Base-by-base conservation (phyloP, 805 yeast genomes). In the Wickerhamiella parazyma region DNA sequence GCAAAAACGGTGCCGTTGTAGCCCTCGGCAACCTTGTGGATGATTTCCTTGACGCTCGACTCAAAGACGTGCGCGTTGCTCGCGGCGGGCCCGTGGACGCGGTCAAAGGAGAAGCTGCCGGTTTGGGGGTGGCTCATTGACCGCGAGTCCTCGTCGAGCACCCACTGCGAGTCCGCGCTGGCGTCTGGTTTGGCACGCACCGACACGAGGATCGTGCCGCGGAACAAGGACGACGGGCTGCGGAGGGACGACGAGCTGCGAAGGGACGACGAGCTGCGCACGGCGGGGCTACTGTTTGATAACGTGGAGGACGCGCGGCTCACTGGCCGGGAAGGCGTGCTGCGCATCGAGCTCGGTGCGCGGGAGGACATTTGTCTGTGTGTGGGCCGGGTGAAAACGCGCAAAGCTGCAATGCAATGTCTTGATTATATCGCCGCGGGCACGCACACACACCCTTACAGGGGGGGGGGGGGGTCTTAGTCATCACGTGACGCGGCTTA, bases 1-100 rank as follows among this genome's bases (percentile, higher is more conserved):
- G 97, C 96, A 59, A 89, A 85, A 0, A 87, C 75, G 0, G 95
- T 86, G 12, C 87, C 87, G 55, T 85, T 85, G 59, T 64, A 87
- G 0, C 95, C 95, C 12, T 76, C 77, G 52, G 70, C 69, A 48
- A 73, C 75, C 57, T 69, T 73, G 49, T 56, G 64, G 31, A 70
- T 76, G 59, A 71, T 69, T 28, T 67, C 74, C 51, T 55, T 68
- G 38, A 75, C 93, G 39, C 68, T 65, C 11, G 60, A 58, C 16
- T 63, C 63, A 58, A 83, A 89, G 2, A 89, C 82, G 17, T 72
- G 70, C 3, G 55, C 49, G 58, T 84, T 86, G 22, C 71, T 56
- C 12, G 65, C 56, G 2, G 63, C 53, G 0, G 80, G 75, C 9
- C 72, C 70, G 58, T 80, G 87, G 1, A 89, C 93, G 54, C 80